Conservation (phyloP, 176 grass and related monocot species). For the Ensete ventricosum region DNA sequence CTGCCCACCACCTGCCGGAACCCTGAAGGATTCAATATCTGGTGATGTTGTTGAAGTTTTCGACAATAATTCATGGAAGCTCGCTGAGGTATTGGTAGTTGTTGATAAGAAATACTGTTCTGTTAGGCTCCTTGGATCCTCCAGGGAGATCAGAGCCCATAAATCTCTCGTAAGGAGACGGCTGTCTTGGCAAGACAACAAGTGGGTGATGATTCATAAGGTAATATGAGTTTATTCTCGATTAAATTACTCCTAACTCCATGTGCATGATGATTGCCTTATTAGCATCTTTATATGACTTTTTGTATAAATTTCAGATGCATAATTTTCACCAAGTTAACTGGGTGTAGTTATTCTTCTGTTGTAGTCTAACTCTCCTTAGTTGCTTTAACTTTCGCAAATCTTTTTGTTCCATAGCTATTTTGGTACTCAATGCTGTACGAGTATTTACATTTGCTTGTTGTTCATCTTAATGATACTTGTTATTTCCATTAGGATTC, state of each 20-base stretch:
- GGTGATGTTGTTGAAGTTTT: conserved; percentile 64
- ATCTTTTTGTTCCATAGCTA: not conserved
- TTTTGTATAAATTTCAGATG: too few species aligned
- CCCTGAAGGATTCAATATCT: conserved; percentile 16
- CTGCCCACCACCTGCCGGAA: conserved; percentile 18
- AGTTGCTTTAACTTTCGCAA: not conserved
- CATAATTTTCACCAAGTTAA: too few species aligned
- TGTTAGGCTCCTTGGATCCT: conserved; percentile 50
- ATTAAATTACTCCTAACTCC: not conserved
- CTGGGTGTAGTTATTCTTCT: too few species aligned
- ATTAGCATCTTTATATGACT: not conserved
- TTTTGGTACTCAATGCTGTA: not conserved
- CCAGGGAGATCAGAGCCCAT: conserved; percentile 37
- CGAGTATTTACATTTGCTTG: not conserved
- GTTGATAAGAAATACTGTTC: conserved; percentile 44
- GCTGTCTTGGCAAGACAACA: conserved; percentile 56
- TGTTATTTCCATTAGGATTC: conserved; percentile 4
- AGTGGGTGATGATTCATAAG: conserved; percentile 69
- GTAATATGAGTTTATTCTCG: conserved; percentile 19
- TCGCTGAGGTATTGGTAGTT: conserved; percentile 35
- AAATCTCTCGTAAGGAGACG: conserved; percentile 42
- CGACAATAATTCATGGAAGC: conserved; percentile 61
- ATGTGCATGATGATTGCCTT: not conserved
- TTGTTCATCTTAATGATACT: not conserved
- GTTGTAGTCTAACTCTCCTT: not conserved